Evolutionary conservation across 306 rosid genomes (phyloP).

Genomic region (Vigna hirtella): DNA sequence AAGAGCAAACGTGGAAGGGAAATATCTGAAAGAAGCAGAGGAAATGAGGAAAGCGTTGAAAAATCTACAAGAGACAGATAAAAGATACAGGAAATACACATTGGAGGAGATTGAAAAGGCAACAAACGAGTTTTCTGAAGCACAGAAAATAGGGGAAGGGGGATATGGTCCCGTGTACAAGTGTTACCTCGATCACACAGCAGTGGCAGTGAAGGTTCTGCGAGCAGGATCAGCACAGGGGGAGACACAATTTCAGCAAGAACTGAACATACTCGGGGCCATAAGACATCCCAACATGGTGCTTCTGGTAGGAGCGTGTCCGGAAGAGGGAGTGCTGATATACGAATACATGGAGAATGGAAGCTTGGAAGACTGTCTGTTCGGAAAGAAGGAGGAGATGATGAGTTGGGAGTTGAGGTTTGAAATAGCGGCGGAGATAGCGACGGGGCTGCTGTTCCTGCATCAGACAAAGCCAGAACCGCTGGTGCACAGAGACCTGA

Average conservation of each 20-base stretch:
- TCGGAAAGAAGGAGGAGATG: conserved; percentile 37
- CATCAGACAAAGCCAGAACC: conserved; percentile 98
- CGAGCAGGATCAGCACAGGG: conserved; percentile 55
- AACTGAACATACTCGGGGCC: conserved; percentile 93
- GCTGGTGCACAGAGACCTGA: conserved; percentile 92
- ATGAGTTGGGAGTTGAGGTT: conserved; percentile 81
- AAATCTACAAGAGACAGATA: conserved; percentile 63
- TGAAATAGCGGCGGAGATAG: conserved; percentile 82
- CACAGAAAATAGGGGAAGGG: conserved; percentile 91
- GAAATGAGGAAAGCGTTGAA: conserved; percentile 65
- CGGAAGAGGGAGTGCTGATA: conserved; percentile 79
- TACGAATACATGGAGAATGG: conserved; percentile 96
- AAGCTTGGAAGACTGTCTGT: conserved; percentile 82
- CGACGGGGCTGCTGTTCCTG: conserved; percentile 82
- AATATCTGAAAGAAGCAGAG: conserved; percentile 71
- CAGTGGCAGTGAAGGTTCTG: conserved; percentile 87
- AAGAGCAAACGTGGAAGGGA: conserved; percentile 63
- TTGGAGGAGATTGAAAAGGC: conserved; percentile 87
- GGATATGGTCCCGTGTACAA: conserved; percentile 88
- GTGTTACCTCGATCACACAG: conserved; percentile 77
- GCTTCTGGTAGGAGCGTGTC: conserved; percentile 95
- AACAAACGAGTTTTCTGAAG: conserved; percentile 60
- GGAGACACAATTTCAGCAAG: conserved; percentile 86
- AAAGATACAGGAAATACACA: conserved; percentile 69
- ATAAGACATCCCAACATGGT: conserved; percentile 99